Evolutionary conservation across 83 land plant genomes (phyloP), one percentile per base, ranked within the genome.

Genomic region (Thuja plicata): DNA sequence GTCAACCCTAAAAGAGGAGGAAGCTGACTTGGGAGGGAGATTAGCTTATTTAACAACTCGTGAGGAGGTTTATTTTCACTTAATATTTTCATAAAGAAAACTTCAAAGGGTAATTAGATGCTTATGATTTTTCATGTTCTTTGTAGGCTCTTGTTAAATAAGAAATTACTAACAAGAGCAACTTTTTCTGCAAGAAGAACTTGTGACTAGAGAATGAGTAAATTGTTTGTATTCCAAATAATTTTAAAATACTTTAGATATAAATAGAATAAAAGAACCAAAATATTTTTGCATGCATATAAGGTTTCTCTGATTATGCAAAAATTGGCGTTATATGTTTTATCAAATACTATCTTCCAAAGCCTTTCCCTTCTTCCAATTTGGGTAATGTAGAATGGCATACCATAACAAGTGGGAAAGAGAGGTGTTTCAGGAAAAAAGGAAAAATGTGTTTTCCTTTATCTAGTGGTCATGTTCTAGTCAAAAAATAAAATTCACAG

Each of bases 121-220:
- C 34, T 60, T 74, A 16, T 71, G 87, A 40, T 89, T 30, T 17
- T 43, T 85, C 76, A 30, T 71, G 73, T 60, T 85, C 73, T 16
- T 2, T 50, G 57, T 93, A 98, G 99, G 97, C 89, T 89, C 81
- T 91, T 35, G 80, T 91, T 43, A 87, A 92, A 87, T 89, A 84
- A 81, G 99, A 96, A 79, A 40, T 71, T 71, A 84, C 86, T 85
- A 87, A 91, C 93, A 97, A 85, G 95, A 96, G 45, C 82, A 96
- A 48, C 92, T 98, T 70, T 52, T 92, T n/a, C 80, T 91, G 34
- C 94, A 97, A 89, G 96, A 94, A 85, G 94, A 93, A 86, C 89
- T 95, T 91, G 93, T 92, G 27, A 93, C 89, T 88, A 96, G 92
- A 85, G 94, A 95, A 93, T 86, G 87, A 89, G 99, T 97, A 93